A percentile compares a stretch with the other conserved stretches of the same genome.
Evolutionary conservation across 169 alveolate species (phyloP).

Genomic region (Eimeria sp.): DNA sequence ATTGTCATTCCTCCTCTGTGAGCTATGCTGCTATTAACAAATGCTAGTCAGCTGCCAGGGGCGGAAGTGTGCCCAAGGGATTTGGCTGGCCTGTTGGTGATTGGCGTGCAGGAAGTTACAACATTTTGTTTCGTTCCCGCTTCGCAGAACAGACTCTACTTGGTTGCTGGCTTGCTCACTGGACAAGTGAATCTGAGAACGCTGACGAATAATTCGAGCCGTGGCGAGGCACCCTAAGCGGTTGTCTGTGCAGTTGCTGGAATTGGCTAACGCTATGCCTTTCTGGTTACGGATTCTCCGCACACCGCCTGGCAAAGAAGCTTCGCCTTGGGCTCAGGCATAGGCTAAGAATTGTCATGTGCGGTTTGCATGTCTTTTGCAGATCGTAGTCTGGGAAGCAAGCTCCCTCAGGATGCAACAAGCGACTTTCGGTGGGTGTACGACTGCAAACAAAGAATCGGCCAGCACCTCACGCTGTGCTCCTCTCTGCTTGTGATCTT

Average conservation of each 20-base stretch:
- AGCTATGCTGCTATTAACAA: neutral
- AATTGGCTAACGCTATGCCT: neutral
- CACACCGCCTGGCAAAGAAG: conserved; percentile 9
- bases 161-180: conserved; percentile 69
- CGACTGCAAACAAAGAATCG: neutral
- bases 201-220: neutral
- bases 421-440: neutral
- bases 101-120: conserved; percentile 42
- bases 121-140: conserved; percentile 49
- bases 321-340: neutral
- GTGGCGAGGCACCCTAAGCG: neutral
- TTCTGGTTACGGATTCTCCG: neutral
- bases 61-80: neutral
- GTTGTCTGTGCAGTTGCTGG: neutral
- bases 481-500: neutral
- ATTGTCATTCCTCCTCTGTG: neutral
- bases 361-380: neutral
- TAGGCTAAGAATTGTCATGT: neutral
- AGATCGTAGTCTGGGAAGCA: conserved; percentile 25
- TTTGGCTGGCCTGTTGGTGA: neutral
- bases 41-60: neutral
- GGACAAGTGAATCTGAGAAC: conserved; percentile 32
- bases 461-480: neutral
- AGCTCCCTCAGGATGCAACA: conserved; percentile 1
- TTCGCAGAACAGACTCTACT: conserved; percentile 23